These are phyloP conservation scores for Solanum bulbocastanum DNA, from an alignment of 257 asterid species.

Conservation along the genomic window DNA sequence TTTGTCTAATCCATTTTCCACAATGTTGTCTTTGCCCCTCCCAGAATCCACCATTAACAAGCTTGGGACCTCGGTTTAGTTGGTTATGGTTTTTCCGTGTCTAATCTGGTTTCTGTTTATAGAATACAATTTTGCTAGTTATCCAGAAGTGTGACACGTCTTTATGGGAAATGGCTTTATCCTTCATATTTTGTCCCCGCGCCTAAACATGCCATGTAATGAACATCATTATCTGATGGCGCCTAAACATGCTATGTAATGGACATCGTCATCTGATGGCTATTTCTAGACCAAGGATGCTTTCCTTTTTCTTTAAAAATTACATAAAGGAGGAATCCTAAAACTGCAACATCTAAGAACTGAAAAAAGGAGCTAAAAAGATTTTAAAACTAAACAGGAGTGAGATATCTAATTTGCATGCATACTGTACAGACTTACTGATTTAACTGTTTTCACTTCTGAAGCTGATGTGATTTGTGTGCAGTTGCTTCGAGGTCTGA, in stretches of 20 bases:
- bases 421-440: neutral
- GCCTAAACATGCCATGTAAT: neutral
- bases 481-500: conserved; percentile 57
- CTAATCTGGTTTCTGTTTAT: neutral
- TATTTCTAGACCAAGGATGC: neutral
- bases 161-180: neutral
- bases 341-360: neutral
- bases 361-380: neutral
- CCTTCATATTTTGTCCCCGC: neutral
- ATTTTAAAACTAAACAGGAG: neutral
- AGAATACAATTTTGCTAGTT: neutral
- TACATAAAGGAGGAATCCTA: neutral
- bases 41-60: neutral
- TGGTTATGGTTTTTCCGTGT: neutral
- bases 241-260: neutral
- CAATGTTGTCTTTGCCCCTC: neutral
- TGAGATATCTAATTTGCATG: neutral
- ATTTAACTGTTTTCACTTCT: neutral
- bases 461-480: neutral
- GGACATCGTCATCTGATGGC: neutral
- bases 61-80: neutral
- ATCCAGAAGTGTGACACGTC: neutral
- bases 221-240: neutral
- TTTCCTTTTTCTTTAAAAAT: neutral
- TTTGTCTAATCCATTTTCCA: neutral